phyloP scores from a whole-genome alignment of 2,329 filamentous ascomycete species.

The Trichoderma sp. region DNA sequence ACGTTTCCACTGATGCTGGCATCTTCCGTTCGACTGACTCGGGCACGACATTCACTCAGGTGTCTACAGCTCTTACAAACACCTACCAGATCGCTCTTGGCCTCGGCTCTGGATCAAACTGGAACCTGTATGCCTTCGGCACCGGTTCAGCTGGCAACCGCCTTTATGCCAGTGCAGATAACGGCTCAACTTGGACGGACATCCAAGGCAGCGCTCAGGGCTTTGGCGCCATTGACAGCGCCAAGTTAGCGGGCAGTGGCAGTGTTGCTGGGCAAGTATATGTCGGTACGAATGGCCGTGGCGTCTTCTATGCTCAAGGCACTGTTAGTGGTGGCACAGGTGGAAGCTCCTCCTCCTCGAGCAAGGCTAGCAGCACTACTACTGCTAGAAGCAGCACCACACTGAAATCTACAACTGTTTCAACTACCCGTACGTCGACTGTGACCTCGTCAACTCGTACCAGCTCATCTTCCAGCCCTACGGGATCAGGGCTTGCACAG shows the following conservation, averaged over 20 bases:
- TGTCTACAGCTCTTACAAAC: not conserved
- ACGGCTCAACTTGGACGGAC: constrained; percentile 14
- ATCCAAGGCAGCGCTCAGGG: constrained; percentile 12
- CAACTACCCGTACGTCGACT: not conserved
- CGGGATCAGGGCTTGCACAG: constrained; percentile 2
- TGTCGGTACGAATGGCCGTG: constrained; percentile 11
- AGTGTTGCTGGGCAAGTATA: constrained; percentile 12
- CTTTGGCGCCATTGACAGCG: constrained; percentile 8
- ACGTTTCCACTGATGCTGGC: constrained; percentile 10
- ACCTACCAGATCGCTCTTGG: constrained; percentile 18
- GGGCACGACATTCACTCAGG: not conserved
- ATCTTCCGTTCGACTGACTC: constrained; percentile 14
- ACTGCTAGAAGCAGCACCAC: not conserved
- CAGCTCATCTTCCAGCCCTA: not conserved
- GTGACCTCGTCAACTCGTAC: not conserved
- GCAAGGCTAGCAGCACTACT: not conserved
- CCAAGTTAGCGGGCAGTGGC: constrained; percentile 11
- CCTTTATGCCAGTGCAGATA: constrained; percentile 16
- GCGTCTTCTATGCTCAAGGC: constrained; percentile 15
- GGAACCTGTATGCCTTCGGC: constrained; percentile 13
- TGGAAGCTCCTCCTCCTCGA: not conserved
- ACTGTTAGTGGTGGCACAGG: constrained; percentile 9
- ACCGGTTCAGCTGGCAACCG: constrained; percentile 1
- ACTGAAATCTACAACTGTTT: not conserved
- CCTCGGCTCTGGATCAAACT: constrained; percentile 9